Base-by-base conservation (phyloP, 2,329 filamentous ascomycete genomes). In the Ceratocystis variospora region DNA sequence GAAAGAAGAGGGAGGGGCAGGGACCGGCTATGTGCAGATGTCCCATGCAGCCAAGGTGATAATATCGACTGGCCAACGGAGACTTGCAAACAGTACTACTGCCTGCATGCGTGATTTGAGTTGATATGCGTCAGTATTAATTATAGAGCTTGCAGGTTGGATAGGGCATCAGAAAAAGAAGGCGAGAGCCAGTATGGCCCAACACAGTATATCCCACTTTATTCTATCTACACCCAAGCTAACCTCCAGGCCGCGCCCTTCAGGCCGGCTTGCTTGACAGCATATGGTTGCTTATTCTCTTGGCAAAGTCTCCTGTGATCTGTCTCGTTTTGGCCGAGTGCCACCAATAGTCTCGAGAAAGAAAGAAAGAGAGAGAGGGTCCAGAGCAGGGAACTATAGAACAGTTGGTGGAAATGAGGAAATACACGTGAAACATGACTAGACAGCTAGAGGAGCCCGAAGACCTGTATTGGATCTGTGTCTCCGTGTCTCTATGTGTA, bases 401-500 rank as follows among this genome's bases (percentile, higher is more conserved):
- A 22, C 55, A 59, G 28, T 5, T 31, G 25, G 55, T 37, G 55
- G 28, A 59, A 59, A 59, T 59, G 55, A n/a, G 28, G 55, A 59
- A 59, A 59, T 59, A 59, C 55, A 59, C 28, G 28, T 59, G 55
- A 59, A 59, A 59, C 55, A 59, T 31, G 53, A 57, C 22, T 28
- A 59, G 15, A 59, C 25, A 33, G 22, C 12, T 5, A 19, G 28
- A 59, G 31, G 28, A 59, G 25, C 55, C 55, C 55, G 17, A 37
- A n/a, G 55, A 37, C 12, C 8, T 53, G 48, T 19, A 12, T 19
- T 53, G n/a, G 48, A n/a, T 25, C 22, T 53, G 48, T 53, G 48
- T 53, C 48, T n/a, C 22, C 22, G n/a, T 53, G 15, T n/a, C 10
- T n/a, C 22, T 53, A 6, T 53, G 7, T 22, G n/a, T n/a, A n/a